Base-by-base conservation (phyloP, 2,329 filamentous ascomycete genomes). In the Fusarium sp. region DNA sequence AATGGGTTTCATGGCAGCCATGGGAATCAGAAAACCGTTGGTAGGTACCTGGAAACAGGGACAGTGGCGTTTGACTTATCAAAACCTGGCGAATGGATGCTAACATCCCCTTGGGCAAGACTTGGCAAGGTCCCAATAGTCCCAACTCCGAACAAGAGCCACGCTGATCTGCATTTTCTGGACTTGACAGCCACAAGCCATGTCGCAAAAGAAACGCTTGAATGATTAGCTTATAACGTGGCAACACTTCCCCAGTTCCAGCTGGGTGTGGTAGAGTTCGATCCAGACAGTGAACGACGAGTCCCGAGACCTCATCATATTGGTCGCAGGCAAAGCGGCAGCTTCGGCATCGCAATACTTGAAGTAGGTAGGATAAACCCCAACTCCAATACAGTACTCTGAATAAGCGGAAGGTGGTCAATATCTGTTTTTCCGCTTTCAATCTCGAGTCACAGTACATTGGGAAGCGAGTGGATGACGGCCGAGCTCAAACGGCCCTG, bases 11-110 rank as follows among this genome's bases (percentile, higher is more conserved):
- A 47, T 41, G 35, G 28, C 39, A 40, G 15, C 32, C 25, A 46
- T 28, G 24, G 31, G 29, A 34, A 22, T 40, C 19, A 34, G 25
- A 44, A 52, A 44, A 42, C 52, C 50, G 47, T 45, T 34, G 50
- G 19, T 19, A 19, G 19, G 19, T 52, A 42, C 58, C 57, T 65
- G 50, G 61, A 58, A 64, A 48, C 46, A 53, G 57, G 45, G 42
- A 59, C 47, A 39, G 68, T 70, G 68, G 68, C 68, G 68, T 70
- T 51, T 70, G 35, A 40, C 58, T 70, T 70, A 45, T 45, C 24
- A 53, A 36, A 51, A 63, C 53, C 48, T 42, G 35, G 45, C 36
- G 45, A 43, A 58, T 29, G 40, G 52, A 48, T 56, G 25, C 48
- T 59, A 45, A 36, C 51, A 43, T 44, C 41, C 43, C 49, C 31